These are phyloP conservation scores for Cicer judaicum DNA, from an alignment of 306 rosid species.

Conservation along the genomic window DNA sequence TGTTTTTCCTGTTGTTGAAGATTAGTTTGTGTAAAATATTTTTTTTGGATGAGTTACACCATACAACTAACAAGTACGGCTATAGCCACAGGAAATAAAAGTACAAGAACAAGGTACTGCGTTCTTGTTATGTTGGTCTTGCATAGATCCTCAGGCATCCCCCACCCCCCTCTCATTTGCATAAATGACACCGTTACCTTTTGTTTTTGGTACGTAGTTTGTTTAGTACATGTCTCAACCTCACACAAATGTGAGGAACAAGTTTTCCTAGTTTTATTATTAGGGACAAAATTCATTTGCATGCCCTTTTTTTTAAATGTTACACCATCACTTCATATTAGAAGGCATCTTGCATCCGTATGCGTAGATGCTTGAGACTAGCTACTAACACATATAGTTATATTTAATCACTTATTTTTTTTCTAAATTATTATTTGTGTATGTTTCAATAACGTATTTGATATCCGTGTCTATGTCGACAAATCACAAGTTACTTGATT, in stretches of 20 bases:
- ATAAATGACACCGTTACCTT: background rate
- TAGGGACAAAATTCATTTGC: slow-evolving; percentile 2
- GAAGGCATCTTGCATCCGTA: background rate
- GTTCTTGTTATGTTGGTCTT: background rate
- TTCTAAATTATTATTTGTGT: background rate
- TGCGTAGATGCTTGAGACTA: background rate
- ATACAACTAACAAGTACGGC: background rate
- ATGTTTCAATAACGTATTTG: background rate
- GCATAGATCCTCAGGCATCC: background rate
- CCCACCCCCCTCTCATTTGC: background rate
- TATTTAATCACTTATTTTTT: background rate
- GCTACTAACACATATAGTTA: background rate
- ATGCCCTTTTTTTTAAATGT: background rate
- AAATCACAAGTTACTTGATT: background rate
- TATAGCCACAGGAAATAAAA: too few species aligned
- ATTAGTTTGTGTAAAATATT: background rate
- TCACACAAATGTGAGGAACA: slow-evolving; percentile 8
- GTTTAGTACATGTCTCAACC: background rate
- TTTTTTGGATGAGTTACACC: background rate
- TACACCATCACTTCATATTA: background rate
- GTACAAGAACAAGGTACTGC: background rate
- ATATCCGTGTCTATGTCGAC: background rate
- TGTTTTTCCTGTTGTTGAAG: background rate
- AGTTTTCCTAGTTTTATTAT: background rate
- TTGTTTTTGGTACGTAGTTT: background rate